Percentiles rank a stretch among this genome's conserved stretches.
Evolutionary conservation across 2,329 filamentous ascomycete species (phyloP).

Genomic region (Pezicula carpinea): DNA sequence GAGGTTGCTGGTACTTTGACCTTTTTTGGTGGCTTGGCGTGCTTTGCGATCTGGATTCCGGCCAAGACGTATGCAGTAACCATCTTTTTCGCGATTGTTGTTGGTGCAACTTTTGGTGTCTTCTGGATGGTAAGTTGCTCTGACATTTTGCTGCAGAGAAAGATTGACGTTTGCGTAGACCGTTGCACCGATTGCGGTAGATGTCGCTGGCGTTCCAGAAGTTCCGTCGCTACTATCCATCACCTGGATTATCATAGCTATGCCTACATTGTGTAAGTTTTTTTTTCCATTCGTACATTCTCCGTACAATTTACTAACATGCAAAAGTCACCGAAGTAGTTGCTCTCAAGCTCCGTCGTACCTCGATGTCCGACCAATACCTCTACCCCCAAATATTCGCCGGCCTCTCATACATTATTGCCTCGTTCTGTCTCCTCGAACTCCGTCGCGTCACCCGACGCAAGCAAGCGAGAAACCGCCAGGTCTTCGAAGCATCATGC

Average conservation of each 20-base stretch:
- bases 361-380: constrained; percentile 24
- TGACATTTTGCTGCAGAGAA: no score
- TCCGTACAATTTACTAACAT: not conserved
- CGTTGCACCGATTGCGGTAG: constrained; percentile 34
- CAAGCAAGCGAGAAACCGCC: not conserved
- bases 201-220: constrained; percentile 35
- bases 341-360: constrained; percentile 33
- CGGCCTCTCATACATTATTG: constrained; percentile 30
- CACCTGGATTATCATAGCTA: constrained; percentile 31
- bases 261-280: constrained; percentile 32
- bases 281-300: no score
- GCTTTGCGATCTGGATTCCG: constrained; percentile 43
- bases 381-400: constrained; percentile 35
- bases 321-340: constrained; percentile 34
- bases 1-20: constrained; percentile 36
- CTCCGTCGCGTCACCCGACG: constrained; percentile 11
- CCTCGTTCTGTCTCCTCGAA: constrained; percentile 29
- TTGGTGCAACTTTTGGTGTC: constrained; percentile 40
- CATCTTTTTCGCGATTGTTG: constrained; percentile 38
- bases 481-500: not conserved
- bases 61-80: constrained; percentile 36
- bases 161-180: constrained; percentile 23
- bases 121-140: constrained; percentile 37
- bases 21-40: constrained; percentile 31
- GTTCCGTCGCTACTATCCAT: constrained; percentile 35